Evolutionary conservation across 1,139 yeast genomes (phyloP), one percentile per base, ranked within the genome.

Genomic region (Kodamaea alishanica): DNA sequence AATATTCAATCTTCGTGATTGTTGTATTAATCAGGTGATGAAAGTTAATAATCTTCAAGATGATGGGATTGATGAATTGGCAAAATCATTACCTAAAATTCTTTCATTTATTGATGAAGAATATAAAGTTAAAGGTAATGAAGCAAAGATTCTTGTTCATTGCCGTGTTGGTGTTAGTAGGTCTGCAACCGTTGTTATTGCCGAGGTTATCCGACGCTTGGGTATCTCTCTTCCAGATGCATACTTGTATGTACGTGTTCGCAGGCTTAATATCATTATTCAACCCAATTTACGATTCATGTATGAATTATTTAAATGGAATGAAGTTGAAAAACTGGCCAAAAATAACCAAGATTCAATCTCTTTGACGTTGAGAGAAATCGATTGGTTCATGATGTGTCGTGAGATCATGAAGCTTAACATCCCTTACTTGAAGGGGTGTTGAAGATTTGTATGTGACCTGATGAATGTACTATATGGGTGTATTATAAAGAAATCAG

Each of bases 371-470:
- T 58, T 79, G 30, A 65, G 95, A 28, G 89, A 82, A 47, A 82
- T 87, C 34, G 96, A 89, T 55, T 90, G 97, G 97, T 85, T 80
- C 55, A 73, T 85, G n/a, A 67, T 90, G 57, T 87, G 97, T 59
- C 75, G 95, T 33, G 95, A 89, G 52, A 86, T 90, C 44, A 79
- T 84, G 54, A 71, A 74, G 46, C 70, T 90, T 62, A 90, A 90
- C 61, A 72, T 73, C 48, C 85, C 84, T 1, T 82, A 80, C 50
- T 49, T 67, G 40, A 47, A 50, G 24, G 26, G 40, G 10, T 33
- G 35, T n/a, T 26, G 15, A 12, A 31, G 28, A 20, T 8, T 5
- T 23, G 22, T 12, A 29, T 15, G 9, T 2, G 3, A 15, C 20
- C 20, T n/a, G 20, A 15, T 15, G 20, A 15, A 15, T 15, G 20